Evolutionary conservation across 345 rosid genomes (phyloP), one percentile per base, ranked within the genome.

Genomic region (Lenwebbia sp.): DNA sequence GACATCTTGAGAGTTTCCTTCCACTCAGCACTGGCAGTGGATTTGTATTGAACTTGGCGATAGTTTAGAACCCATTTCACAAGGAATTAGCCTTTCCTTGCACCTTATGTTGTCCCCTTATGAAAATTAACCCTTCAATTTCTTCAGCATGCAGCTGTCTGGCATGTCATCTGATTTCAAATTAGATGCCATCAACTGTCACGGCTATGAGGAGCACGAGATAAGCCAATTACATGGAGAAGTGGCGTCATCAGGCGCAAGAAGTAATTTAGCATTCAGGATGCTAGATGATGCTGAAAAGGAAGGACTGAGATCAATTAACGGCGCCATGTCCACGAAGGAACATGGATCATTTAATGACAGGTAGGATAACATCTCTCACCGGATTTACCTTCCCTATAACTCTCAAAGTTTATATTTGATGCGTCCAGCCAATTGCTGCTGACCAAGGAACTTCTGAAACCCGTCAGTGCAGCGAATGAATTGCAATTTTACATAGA

Each of bases 161-260:
- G 92, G 47, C 70, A 95, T 93, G 98, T 87, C 85, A 12, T 88
- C 93, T 81, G 92, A 88, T 85, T 86, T 85, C 55, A 91, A 92
- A 82, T 85, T 92, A n/a, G 92, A 95, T 86, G 89, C 83, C 4
- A 85, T 90, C 82, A 86, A 89, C 60, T 90, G 84, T 65, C 84
- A 84, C 9, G 91, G 91, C 86, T 74, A 87, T 70, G 91, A 86
- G 84, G 93, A 89, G 49, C 74, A 90, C 13, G 92, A 90, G 74
- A 33, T 90, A 74, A 86, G 75, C 82, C 85, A 85, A 57, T 89
- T 84, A 7, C 87, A 90, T 54, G 91, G 83, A n/a, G 83, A 88
- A 83, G 83, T 44, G 49, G 55, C 41, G 21, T 76, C 86, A 53
- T 47, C 88, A 14, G 89, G 85, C 88, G 90, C 85, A 89, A 87